phyloP scores from a whole-genome alignment of 2,329 filamentous ascomycete species.

The Alternaria postmessia region DNA sequence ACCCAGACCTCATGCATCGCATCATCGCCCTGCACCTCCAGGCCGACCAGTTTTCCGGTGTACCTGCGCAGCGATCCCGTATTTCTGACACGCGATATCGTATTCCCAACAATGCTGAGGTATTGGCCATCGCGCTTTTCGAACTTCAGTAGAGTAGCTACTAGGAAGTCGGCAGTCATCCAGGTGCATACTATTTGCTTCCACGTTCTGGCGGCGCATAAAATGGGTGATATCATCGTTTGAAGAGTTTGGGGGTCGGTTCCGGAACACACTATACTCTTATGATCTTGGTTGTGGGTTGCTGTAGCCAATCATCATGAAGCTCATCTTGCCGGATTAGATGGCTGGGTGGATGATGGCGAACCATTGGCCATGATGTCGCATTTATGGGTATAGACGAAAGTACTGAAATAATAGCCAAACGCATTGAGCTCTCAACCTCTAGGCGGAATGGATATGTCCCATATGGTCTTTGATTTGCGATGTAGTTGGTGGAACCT shows the following conservation, averaged over 20 bases:
- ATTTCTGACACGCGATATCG: conserved; percentile 31
- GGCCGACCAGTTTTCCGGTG: neutral
- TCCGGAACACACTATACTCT: conserved; percentile 39
- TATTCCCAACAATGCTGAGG: conserved; percentile 36
- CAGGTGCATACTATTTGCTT: conserved; percentile 34
- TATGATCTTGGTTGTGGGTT: conserved; percentile 41
- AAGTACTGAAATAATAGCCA: too few species aligned
- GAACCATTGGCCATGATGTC: neutral
- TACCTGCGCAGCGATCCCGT: neutral
- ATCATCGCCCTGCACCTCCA: neutral
- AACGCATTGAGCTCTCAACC: neutral
- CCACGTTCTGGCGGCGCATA: conserved; percentile 31
- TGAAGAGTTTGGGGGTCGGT: conserved; percentile 18
- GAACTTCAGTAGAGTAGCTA: conserved; percentile 32
- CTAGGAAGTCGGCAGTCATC: conserved; percentile 36
- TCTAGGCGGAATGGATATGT: conserved; percentile 28
- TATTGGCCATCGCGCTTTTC: conserved; percentile 28
- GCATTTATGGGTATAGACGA: neutral
- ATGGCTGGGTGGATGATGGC: conserved; percentile 28
- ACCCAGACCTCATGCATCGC: neutral
- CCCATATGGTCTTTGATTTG: conserved; percentile 25
- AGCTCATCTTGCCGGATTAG: conserved; percentile 33
- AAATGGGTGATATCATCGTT: conserved; percentile 32
- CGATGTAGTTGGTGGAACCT: conserved; percentile 36
- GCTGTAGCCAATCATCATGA: conserved; percentile 44